Percentiles rank a stretch among this genome's conserved stretches.
These are phyloP conservation scores for Globisporangium radiosum DNA, from an alignment of 352 stramenopile genomes.

Conservation along the genomic window DNA sequence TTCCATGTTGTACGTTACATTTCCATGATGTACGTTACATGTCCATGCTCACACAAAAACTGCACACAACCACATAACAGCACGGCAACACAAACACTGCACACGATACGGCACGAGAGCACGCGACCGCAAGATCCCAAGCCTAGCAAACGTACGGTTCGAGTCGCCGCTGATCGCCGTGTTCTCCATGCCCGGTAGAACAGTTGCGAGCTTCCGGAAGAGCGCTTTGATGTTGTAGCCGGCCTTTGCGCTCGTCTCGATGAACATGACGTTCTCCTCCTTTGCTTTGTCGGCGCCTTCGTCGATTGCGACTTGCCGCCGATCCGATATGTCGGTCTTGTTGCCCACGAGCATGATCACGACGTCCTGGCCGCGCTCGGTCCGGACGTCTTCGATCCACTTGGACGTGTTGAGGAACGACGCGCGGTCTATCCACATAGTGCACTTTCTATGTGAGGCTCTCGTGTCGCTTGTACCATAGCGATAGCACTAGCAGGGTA, in stretches of 20 bases:
- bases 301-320: conserved; percentile 95
- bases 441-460: no score
- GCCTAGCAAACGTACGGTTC: conserved; percentile 48
- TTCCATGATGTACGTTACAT: no score
- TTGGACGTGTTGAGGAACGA: conserved; percentile 99
- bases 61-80: no score
- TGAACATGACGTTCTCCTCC: conserved; percentile 98
- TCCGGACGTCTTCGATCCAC: conserved; percentile 99
- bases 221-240: conserved; percentile 98
- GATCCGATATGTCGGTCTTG: conserved; percentile 99
- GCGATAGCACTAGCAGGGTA: neutral
- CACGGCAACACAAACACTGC: no score
- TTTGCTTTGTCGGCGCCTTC: conserved; percentile 97
- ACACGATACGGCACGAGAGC: no score
- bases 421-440: conserved; percentile 70
- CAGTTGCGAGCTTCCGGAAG: conserved; percentile 98
- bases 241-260: conserved; percentile 98
- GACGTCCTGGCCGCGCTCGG: conserved; percentile 97
- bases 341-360: conserved; percentile 99
- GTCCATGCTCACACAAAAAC: no score
- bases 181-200: conserved; percentile 95
- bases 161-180: conserved; percentile 83
- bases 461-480: neutral
- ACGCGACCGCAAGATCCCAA: no score
- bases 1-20: no score